Conservation (phyloP, 139 green algal species). For the Edaphochlamys debaryana region DNA sequence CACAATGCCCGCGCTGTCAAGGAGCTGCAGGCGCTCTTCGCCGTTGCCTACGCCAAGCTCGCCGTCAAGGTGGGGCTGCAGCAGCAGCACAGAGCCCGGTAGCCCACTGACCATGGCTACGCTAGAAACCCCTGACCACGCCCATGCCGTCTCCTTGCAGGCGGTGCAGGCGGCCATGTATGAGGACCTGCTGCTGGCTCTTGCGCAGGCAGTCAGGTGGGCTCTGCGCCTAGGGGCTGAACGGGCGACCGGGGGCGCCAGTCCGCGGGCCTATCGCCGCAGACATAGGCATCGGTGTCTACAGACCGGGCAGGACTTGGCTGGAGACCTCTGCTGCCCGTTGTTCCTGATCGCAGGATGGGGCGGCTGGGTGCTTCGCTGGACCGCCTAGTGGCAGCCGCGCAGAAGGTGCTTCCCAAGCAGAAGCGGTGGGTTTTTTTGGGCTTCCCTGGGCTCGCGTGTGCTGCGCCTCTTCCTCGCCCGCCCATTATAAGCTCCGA, state of each 20-base stretch:
- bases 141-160: neutral
- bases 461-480: neutral
- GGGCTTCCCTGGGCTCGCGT: neutral
- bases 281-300: too few relatives aligned
- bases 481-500: neutral
- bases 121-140: too few relatives aligned
- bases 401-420: constrained; percentile 30
- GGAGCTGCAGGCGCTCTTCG: constrained; percentile 15
- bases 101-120: too few relatives aligned
- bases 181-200: neutral
- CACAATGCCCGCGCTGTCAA: constrained; percentile 7
- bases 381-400: constrained; percentile 7
- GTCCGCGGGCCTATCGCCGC: too few relatives aligned
- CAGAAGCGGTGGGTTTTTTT: constrained; percentile 29
- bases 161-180: constrained; percentile 2
- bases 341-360: constrained; percentile 8
- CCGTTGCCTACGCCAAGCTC: neutral
- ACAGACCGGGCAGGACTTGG: too few relatives aligned
- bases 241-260: too few relatives aligned
- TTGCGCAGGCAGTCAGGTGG: constrained; percentile 16
- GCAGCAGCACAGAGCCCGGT: too few relatives aligned
- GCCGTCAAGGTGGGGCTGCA: constrained; percentile 5
- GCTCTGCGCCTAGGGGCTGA: neutral
- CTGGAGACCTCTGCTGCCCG: too few relatives aligned
- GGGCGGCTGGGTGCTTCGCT: neutral